phyloP scores from a whole-genome alignment of 805 yeast genomes.

The Blastobotrys terrestris region DNA sequence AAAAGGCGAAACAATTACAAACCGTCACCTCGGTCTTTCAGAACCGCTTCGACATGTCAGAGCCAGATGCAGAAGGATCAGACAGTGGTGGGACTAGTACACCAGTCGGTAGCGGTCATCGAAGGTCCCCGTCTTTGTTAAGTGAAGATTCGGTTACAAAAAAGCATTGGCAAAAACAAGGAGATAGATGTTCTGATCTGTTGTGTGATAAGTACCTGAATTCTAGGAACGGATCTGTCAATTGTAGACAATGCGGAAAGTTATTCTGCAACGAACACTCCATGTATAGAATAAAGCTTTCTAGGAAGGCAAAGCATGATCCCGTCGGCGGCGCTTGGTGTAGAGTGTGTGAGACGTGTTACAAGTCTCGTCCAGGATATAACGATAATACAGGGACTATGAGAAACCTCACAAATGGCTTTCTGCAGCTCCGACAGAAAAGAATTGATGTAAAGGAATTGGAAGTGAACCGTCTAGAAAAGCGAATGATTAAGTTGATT shows the following conservation, averaged over 20 bases:
- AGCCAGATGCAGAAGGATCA: constrained; percentile 9
- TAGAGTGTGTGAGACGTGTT: constrained; percentile 64
- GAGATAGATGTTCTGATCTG: constrained; percentile 37
- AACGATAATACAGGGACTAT: constrained; percentile 37
- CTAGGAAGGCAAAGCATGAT: constrained; percentile 42
- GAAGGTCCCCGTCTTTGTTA: constrained; percentile 1
- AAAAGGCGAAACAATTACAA: constrained; percentile 34
- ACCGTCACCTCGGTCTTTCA: constrained; percentile 28
- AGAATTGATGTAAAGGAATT: constrained; percentile 46
- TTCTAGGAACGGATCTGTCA: constrained; percentile 51
- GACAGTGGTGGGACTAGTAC: constrained; percentile 1
- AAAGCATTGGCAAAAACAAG: constrained; percentile 51
- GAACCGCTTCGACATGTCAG: constrained; percentile 39
- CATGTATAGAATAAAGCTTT: constrained; percentile 44
- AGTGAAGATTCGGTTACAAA: constrained; percentile 37
- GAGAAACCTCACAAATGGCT: constrained; percentile 42
- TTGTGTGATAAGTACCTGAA: constrained; percentile 41
- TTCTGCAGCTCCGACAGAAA: constrained; percentile 36
- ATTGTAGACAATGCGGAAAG: constrained; percentile 74
- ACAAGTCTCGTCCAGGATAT: constrained; percentile 47
- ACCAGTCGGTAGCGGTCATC: background rate
- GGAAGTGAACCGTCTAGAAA: constrained; percentile 52
- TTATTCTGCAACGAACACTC: constrained; percentile 66
- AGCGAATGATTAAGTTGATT: constrained; percentile 40
- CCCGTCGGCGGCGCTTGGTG: constrained; percentile 56